Evolutionary conservation across 176 grass and related monocot genomes (phyloP).

Genomic region (Guadua angustifolia): DNA sequence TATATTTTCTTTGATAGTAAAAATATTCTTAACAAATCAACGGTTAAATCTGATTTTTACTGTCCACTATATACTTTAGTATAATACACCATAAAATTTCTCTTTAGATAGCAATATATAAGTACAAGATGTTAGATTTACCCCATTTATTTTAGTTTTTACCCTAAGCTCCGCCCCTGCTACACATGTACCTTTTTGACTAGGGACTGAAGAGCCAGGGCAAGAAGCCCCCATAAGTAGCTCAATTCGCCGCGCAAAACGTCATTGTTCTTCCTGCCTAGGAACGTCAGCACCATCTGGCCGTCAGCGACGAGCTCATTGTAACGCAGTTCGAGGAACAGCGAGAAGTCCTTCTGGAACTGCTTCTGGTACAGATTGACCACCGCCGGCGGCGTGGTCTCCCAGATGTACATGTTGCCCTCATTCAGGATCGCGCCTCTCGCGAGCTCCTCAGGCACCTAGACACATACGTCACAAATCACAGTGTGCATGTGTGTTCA

Average conservation of each 20-base stretch:
- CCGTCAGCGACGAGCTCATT: constrained; percentile 44
- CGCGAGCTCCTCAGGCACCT: constrained; percentile 55
- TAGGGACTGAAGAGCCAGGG: constrained; percentile 52
- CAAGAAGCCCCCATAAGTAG: constrained; percentile 33
- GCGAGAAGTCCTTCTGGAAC: constrained; percentile 51
- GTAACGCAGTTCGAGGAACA: constrained; percentile 52
- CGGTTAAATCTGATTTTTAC: too few species aligned
- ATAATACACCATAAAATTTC: too few species aligned
- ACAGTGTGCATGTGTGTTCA: neutral
- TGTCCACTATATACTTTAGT: too few species aligned
- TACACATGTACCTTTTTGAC: constrained; percentile 36
- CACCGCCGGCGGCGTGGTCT: constrained; percentile 39
- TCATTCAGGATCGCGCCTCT: constrained; percentile 38
- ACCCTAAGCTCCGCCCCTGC: neutral
- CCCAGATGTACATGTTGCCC: constrained; percentile 57
- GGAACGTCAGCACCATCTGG: constrained; percentile 51
- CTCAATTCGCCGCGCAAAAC: constrained; percentile 31
- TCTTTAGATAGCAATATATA: neutral
- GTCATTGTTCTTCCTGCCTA: constrained; percentile 48
- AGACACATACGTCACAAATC: neutral
- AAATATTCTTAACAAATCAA: too few species aligned
- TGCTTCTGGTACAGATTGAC: constrained; percentile 45
- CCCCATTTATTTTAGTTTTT: neutral
- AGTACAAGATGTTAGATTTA: neutral
- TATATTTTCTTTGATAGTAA: too few species aligned